Evolutionary conservation across 129 eudicot genomes (phyloP).

Genomic region (Helichrysum umbraculigerum): DNA sequence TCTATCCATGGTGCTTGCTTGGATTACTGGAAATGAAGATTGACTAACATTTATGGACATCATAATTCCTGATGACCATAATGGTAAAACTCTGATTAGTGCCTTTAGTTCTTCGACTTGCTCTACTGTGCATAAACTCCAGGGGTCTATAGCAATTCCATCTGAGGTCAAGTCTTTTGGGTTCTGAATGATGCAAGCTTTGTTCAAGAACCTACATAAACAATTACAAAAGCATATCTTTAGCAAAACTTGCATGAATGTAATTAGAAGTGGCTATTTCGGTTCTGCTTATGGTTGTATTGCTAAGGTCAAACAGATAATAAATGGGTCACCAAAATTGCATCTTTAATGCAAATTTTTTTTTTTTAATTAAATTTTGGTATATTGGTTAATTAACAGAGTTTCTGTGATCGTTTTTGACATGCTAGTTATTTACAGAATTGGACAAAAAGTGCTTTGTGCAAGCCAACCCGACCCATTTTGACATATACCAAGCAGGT

Average conservation of each 20-base stretch:
- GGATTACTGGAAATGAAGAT: constrained; percentile 37
- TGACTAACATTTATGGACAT: constrained; percentile 48
- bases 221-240: constrained; percentile 2
- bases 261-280: background rate
- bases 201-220: constrained; percentile 49
- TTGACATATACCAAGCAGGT: background rate
- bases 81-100: constrained; percentile 46
- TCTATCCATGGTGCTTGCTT: constrained; percentile 53
- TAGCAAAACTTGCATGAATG: background rate
- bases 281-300: background rate
- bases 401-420: background rate
- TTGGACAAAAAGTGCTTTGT: too few species aligned
- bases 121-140: constrained; percentile 52
- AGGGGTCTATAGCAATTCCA: constrained; percentile 45
- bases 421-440: background rate
- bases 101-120: constrained; percentile 55
- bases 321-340: too few species aligned
- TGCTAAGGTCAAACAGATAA: background rate
- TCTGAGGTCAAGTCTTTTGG: constrained; percentile 40
- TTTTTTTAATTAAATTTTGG: too few species aligned
- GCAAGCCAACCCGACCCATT: background rate
- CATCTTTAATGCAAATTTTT: too few species aligned
- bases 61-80: constrained; percentile 57
- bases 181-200: constrained; percentile 51
- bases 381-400: too few species aligned